These are phyloP conservation scores for Annulohypoxylon truncatum DNA, from an alignment of 2,329 filamentous ascomycete species.

Conservation along the genomic window DNA sequence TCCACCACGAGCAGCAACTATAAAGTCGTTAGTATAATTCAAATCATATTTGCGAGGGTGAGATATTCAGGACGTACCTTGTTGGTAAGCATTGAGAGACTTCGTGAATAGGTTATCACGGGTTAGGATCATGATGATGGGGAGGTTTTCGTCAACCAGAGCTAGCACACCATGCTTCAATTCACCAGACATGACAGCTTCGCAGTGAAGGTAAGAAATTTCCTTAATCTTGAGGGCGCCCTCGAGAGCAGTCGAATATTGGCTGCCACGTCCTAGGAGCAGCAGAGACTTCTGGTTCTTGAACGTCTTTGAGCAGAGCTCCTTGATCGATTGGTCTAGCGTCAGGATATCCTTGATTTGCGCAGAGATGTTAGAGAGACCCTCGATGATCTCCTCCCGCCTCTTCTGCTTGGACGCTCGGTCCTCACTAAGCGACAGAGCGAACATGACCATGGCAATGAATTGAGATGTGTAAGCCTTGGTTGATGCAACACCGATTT, in stretches of 20 bases:
- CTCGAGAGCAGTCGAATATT: slow-evolving; percentile 97
- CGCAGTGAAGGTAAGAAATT: slow-evolving; percentile 99
- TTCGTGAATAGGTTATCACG: slow-evolving; percentile 97
- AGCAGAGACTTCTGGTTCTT: slow-evolving; percentile 97
- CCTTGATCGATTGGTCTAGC: slow-evolving; percentile 93
- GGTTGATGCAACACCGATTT: slow-evolving; percentile 98
- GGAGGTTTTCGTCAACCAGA: slow-evolving; percentile 96
- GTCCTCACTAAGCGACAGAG: slow-evolving; percentile 94
- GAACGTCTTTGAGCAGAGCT: slow-evolving; percentile 90
- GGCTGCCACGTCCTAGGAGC: slow-evolving; percentile 91
- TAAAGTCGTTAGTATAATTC: slow-evolving; percentile 40
- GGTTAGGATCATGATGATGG: slow-evolving; percentile 99
- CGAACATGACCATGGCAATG: slow-evolving; percentile 99
- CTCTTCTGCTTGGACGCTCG: slow-evolving; percentile 92
- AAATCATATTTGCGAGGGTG: neutral
- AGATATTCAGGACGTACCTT: slow-evolving; percentile 68
- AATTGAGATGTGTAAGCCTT: slow-evolving; percentile 99
- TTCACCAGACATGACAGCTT: slow-evolving; percentile 99
- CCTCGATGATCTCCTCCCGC: slow-evolving; percentile 95
- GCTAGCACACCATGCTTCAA: slow-evolving; percentile 98
- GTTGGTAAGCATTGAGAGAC: slow-evolving; percentile 99
- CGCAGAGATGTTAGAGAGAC: slow-evolving; percentile 84
- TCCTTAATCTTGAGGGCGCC: slow-evolving; percentile 99
- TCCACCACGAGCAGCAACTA: slow-evolving; percentile 93
- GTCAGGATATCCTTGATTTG: slow-evolving; percentile 94